A percentile compares a stretch with the other conserved stretches of the same genome.
These are phyloP conservation scores for Juglanconis sp. DNA, from an alignment of 2,329 filamentous ascomycete genomes.

Conservation along the genomic window DNA sequence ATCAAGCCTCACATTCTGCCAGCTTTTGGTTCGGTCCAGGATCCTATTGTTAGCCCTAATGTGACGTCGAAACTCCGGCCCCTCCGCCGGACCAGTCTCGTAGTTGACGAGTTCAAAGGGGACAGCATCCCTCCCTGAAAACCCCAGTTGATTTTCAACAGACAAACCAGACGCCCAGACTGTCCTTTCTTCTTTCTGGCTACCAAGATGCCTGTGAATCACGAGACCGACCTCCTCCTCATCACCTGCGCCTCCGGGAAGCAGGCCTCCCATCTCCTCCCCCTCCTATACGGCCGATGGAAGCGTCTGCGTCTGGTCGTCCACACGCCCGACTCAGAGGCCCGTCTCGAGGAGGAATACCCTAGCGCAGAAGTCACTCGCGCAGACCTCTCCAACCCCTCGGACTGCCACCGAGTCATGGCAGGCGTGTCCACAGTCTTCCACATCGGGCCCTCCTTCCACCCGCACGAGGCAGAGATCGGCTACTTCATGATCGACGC, in stretches of 20 bases:
- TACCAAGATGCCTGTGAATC: background rate
- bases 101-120: too few relatives aligned
- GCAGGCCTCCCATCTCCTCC: slow-evolving; percentile 20
- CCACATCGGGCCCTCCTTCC: slow-evolving; percentile 32
- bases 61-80: too few relatives aligned
- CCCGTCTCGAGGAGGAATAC: slow-evolving; percentile 27
- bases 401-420: background rate
- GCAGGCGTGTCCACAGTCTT: slow-evolving; percentile 25
- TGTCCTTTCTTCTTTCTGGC: background rate
- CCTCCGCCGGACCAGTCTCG: too few relatives aligned
- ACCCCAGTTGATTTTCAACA: too few relatives aligned
- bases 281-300: slow-evolving; percentile 27
- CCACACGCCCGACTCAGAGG: slow-evolving; percentile 25
- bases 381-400: background rate
- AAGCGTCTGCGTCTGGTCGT: slow-evolving; percentile 31
- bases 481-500: slow-evolving; percentile 35
- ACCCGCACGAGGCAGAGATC: slow-evolving; percentile 29
- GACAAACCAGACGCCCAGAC: too few relatives aligned
- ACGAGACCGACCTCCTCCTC: background rate
- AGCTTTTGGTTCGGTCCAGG: too few relatives aligned
- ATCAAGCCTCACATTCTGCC: too few relatives aligned
- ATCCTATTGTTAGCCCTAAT: too few relatives aligned
- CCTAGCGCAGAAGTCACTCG: slow-evolving; percentile 29
- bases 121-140: too few relatives aligned
- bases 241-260: background rate